A percentile compares a stretch with the other conserved stretches of the same genome.
These are phyloP conservation scores for Rutstroemia sp. DNA, from an alignment of 2,329 filamentous ascomycete species.

Conservation along the genomic window DNA sequence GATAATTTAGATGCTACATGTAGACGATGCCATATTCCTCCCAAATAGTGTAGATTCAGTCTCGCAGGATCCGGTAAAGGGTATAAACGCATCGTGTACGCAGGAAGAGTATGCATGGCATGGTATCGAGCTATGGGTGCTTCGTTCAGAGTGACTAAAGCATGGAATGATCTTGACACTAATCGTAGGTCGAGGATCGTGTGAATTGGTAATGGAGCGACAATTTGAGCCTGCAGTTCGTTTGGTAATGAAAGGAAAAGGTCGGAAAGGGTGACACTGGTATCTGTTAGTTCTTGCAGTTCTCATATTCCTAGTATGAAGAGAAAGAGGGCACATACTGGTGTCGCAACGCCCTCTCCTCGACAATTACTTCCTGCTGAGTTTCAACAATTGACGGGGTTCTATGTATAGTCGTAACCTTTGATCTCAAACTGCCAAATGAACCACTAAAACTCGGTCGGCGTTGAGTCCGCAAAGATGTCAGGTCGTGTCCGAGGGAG, in stretches of 20 bases:
- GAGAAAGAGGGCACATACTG: neutral
- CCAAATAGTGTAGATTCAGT: conserved; percentile 53
- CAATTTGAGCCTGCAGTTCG: conserved; percentile 56
- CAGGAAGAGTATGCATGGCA: conserved; percentile 50
- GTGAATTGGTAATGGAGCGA: conserved; percentile 51
- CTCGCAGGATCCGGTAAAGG: conserved; percentile 41
- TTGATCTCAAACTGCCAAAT: conserved; percentile 28
- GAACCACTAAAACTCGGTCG: conserved; percentile 28
- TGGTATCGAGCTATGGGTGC: conserved; percentile 54
- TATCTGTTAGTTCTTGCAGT: neutral
- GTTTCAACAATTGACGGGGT: conserved; percentile 24
- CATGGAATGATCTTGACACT: conserved; percentile 52
- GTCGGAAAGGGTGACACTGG: conserved; percentile 41
- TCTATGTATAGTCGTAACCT: conserved; percentile 24
- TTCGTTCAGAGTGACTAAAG: conserved; percentile 53
- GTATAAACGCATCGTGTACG: conserved; percentile 53
- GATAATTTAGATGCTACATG: conserved; percentile 58
- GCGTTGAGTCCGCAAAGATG: conserved; percentile 24
- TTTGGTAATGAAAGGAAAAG: conserved; percentile 52
- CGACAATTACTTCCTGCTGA: conserved; percentile 21
- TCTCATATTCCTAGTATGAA: neutral
- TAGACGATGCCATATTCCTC: conserved; percentile 57
- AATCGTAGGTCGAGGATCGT: conserved; percentile 53
- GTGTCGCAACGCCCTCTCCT: conserved; percentile 9
- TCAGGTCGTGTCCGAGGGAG: conserved; percentile 28